A percentile compares a stretch with the other conserved stretches of the same genome.
Evolutionary conservation across 176 grass and related monocot genomes (phyloP).

Genomic region (Carex cristatella): DNA sequence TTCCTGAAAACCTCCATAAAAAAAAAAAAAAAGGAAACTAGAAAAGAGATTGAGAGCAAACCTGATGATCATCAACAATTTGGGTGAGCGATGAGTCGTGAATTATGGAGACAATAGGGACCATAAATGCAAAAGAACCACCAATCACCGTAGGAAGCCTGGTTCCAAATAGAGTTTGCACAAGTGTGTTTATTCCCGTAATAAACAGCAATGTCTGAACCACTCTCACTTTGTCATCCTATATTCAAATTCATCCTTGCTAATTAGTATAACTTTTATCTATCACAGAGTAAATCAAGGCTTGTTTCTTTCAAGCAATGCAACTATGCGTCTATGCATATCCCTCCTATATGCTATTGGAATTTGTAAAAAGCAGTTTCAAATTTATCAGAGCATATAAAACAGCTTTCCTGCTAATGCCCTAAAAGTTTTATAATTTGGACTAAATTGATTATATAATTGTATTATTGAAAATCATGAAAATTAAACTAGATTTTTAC

Average conservation of each 20-base stretch:
- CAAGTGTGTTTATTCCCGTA: constrained; percentile 91
- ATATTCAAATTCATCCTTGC: constrained; percentile 20
- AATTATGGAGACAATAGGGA: constrained; percentile 84
- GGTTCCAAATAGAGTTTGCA: constrained; percentile 93
- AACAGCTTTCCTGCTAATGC: neutral
- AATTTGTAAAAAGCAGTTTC: neutral
- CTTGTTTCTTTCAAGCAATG: constrained; percentile 1
- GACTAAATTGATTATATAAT: neutral
- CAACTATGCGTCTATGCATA: neutral
- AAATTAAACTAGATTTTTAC: neutral
- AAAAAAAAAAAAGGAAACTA: neutral
- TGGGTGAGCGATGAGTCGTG: constrained; percentile 47
- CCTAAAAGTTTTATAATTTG: neutral
- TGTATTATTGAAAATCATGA: neutral
- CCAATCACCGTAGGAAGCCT: constrained; percentile 83
- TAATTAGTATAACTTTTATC: constrained; percentile 5
- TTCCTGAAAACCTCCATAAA: neutral
- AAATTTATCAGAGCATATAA: too few relatives aligned
- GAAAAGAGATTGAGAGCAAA: neutral
- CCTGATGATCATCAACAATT: constrained; percentile 64
- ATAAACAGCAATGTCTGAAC: constrained; percentile 96
- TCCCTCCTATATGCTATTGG: neutral
- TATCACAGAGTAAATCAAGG: neutral
- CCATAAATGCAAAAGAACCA: constrained; percentile 87
- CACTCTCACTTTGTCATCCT: constrained; percentile 95